phyloP scores from a whole-genome alignment of 2,329 filamentous ascomycete species.

The Microdochium nivale region DNA sequence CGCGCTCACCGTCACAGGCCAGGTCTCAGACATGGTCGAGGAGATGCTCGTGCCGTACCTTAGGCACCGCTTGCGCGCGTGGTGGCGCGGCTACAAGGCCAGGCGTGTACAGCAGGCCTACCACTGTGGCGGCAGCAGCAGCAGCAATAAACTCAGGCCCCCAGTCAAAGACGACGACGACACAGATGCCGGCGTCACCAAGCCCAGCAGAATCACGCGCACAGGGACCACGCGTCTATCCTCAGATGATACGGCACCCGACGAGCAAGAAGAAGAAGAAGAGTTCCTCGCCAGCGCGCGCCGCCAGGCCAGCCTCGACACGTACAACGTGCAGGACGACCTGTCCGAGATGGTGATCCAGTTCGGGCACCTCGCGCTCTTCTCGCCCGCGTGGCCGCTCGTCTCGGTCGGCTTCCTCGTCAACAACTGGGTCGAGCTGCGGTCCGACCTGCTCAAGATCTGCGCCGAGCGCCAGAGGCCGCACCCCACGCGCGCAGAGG shows the following conservation, averaged over 20 bases:
- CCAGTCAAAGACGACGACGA: no score
- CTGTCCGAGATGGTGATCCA: constrained; percentile 66
- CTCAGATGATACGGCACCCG: no score
- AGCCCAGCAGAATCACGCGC: no score
- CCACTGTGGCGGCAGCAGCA: constrained; percentile 6
- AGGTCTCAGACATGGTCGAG: constrained; percentile 62
- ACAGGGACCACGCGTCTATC: no score
- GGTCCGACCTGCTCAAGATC: constrained; percentile 70
- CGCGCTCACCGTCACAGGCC: constrained; percentile 65
- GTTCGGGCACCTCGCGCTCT: constrained; percentile 66
- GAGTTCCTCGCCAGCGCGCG: constrained; percentile 54
- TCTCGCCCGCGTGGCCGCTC: constrained; percentile 68
- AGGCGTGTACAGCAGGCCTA: constrained; percentile 27
- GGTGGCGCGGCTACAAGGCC: constrained; percentile 31
- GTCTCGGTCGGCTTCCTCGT: constrained; percentile 64
- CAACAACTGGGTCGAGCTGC: constrained; percentile 72
- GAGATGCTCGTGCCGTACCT: constrained; percentile 63
- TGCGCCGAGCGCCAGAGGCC: constrained; percentile 66
- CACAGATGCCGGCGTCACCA: no score
- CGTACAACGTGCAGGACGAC: constrained; percentile 66
- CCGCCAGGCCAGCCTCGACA: constrained; percentile 56
- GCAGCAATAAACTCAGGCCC: no score
- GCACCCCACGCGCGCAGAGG: constrained; percentile 59
- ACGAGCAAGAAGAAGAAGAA: neutral
- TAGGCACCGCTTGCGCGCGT: constrained; percentile 47